A percentile compares a stretch with the other conserved stretches of the same genome.
phyloP scores from a whole-genome alignment of 768 basidiomycete genomes.

The Tulasnella sp. region DNA sequence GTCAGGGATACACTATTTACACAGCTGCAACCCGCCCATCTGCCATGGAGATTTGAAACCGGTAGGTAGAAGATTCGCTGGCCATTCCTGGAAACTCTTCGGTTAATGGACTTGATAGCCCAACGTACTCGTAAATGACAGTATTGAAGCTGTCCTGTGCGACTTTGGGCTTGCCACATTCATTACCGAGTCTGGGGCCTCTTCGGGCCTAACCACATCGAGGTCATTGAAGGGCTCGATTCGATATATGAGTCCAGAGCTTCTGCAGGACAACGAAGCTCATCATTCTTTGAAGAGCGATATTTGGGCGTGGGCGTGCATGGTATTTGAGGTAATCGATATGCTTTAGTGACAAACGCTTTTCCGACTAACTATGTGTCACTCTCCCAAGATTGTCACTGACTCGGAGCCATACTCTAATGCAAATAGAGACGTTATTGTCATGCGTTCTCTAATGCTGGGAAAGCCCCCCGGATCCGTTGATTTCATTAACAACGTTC shows the following conservation, averaged over 20 bases:
- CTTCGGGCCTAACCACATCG: not conserved
- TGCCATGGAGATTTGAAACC: not conserved
- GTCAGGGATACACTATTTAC: not conserved
- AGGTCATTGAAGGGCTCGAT: not conserved
- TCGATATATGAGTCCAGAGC: not conserved
- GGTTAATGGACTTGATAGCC: not conserved
- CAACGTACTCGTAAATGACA: not conserved
- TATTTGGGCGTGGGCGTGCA: not conserved
- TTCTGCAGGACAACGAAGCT: not conserved
- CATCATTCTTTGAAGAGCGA: not conserved
- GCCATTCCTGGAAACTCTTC: not conserved
- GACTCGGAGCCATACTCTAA: not conserved
- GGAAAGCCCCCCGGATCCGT: not conserved
- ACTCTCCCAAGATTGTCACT: not conserved
- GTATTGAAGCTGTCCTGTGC: not conserved
- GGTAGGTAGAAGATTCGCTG: not conserved
- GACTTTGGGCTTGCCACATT: conserved; percentile 6
- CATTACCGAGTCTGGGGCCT: not conserved
- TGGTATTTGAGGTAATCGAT: not conserved
- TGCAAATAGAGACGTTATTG: not conserved
- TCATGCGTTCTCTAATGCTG: not conserved
- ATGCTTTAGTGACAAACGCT: not conserved
- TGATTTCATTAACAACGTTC: not conserved
- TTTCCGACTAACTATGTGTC: not conserved
- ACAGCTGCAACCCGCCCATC: not conserved